phyloP scores from a whole-genome alignment of 495 filamentous ascomycete genomes.

The Aspergillus campestris region DNA sequence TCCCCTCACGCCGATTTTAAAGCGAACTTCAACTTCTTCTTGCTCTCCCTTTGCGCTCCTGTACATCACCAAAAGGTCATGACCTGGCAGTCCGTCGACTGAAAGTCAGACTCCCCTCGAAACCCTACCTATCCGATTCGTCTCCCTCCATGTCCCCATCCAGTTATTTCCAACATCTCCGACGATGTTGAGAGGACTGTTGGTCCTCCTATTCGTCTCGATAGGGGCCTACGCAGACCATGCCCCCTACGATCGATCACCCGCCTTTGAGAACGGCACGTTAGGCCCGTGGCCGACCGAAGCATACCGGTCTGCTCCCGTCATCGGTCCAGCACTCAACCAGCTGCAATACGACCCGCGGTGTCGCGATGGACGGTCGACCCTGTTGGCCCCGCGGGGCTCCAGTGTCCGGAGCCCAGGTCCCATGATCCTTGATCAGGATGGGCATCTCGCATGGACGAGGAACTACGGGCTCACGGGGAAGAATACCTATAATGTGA shows the following conservation, averaged over 20 bases:
- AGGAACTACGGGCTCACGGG: slow-evolving; percentile 14
- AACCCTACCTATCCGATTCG: background rate
- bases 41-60: background rate
- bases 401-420: slow-evolving; percentile 24
- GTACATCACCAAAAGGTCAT: background rate
- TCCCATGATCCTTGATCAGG: slow-evolving; percentile 36
- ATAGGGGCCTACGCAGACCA: slow-evolving; percentile 1
- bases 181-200: slow-evolving; percentile 6
- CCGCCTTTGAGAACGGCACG: slow-evolving; percentile 21
- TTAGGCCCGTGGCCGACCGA: slow-evolving; percentile 33
- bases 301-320: slow-evolving; percentile 25
- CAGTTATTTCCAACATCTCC: background rate
- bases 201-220: slow-evolving; percentile 2
- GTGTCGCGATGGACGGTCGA: slow-evolving; percentile 31
- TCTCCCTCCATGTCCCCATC: background rate
- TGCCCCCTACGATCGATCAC: slow-evolving; percentile 7
- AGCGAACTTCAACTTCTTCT: background rate
- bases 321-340: slow-evolving; percentile 32
- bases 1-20: no score
- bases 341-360: slow-evolving; percentile 19
- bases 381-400: slow-evolving; percentile 36
- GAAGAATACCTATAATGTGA: slow-evolving; percentile 28
- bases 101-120: no score
- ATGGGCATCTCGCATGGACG: slow-evolving; percentile 38
- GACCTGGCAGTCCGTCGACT: background rate